phyloP scores from a whole-genome alignment of 192 early-diverging fungal genomes.

The Dispira simplex region DNA sequence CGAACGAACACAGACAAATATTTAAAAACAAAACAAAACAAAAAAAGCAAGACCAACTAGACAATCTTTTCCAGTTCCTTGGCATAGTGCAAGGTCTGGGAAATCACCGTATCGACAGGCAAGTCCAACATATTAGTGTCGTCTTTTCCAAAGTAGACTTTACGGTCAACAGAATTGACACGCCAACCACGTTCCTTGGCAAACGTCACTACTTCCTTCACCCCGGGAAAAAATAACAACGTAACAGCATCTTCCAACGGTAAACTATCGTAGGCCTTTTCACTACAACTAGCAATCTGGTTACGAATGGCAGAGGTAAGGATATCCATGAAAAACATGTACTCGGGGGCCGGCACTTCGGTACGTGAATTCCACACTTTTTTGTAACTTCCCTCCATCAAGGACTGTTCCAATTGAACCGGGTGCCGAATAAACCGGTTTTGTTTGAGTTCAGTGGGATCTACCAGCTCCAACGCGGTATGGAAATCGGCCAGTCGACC shows the following conservation, averaged over 20 bases:
- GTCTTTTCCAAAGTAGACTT: conserved; percentile 61
- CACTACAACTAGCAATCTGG: conserved; percentile 90
- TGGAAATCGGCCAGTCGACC: conserved; percentile 97
- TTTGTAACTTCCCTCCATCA: conserved; percentile 98
- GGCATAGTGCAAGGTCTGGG: conserved; percentile 77
- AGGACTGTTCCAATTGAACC: conserved; percentile 83
- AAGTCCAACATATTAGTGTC: conserved; percentile 50
- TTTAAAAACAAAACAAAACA: neutral
- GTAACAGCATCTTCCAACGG: conserved; percentile 81
- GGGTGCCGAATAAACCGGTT: conserved; percentile 86
- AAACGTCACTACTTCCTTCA: conserved; percentile 72
- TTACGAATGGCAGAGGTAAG: conserved; percentile 86
- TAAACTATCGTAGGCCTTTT: conserved; percentile 80
- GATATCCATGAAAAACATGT: conserved; percentile 87
- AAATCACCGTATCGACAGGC: conserved; percentile 70
- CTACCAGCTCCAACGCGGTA: conserved; percentile 86
- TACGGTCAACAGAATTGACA: conserved; percentile 59
- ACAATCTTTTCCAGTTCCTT: conserved; percentile 94
- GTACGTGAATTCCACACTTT: conserved; percentile 85
- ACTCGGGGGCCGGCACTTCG: conserved; percentile 84
- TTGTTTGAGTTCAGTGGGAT: conserved; percentile 55
- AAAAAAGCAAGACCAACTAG: conserved; percentile 29
- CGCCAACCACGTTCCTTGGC: conserved; percentile 77
- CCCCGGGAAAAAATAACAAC: conserved; percentile 74
- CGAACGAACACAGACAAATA: neutral